Evolutionary conservation across 192 early-diverging fungal genomes (phyloP).

Genomic region (Entomortierella parvispora): DNA sequence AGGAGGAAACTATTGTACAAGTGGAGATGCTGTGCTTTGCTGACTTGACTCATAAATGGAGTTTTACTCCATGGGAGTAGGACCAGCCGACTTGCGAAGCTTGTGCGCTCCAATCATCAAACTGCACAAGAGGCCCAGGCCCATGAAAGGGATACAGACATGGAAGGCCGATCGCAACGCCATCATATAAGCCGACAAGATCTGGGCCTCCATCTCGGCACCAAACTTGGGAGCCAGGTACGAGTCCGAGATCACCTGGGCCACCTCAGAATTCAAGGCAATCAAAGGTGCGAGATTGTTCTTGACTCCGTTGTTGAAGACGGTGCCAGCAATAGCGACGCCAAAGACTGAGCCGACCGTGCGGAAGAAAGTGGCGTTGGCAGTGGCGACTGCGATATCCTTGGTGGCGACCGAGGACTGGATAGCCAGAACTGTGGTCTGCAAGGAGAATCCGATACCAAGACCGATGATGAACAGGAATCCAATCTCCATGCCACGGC

Average conservation of each 20-base stretch:
- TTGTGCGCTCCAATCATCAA: slow-evolving; percentile 53
- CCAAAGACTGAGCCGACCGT: slow-evolving; percentile 43
- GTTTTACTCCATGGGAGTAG: slow-evolving; percentile 24
- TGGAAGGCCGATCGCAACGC: slow-evolving; percentile 61
- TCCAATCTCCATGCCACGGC: slow-evolving; percentile 61
- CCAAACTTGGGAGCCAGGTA: slow-evolving; percentile 54
- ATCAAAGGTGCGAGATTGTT: slow-evolving; percentile 32
- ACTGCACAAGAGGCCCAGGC: slow-evolving; percentile 52
- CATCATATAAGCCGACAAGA: slow-evolving; percentile 60
- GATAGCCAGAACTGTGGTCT: slow-evolving; percentile 69
- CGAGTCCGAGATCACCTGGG: slow-evolving; percentile 10
- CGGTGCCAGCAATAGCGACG: slow-evolving; percentile 51
- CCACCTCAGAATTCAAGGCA: not conserved
- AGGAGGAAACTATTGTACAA: too few species aligned
- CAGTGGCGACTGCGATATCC: slow-evolving; percentile 75
- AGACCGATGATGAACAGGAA: slow-evolving; percentile 75
- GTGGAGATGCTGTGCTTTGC: too few species aligned
- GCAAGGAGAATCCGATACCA: slow-evolving; percentile 80
- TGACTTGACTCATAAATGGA: not conserved
- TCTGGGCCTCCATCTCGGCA: slow-evolving; percentile 34
- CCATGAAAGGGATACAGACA: slow-evolving; percentile 61
- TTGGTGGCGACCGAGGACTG: slow-evolving; percentile 71
- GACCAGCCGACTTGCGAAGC: slow-evolving; percentile 8
- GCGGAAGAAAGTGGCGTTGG: slow-evolving; percentile 72
- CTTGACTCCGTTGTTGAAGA: slow-evolving; percentile 53